Percentiles rank a stretch among this genome's conserved stretches.
Evolutionary conservation across 2,329 filamentous ascomycete genomes (phyloP).

Genomic region (Colletotrichum tropicale): DNA sequence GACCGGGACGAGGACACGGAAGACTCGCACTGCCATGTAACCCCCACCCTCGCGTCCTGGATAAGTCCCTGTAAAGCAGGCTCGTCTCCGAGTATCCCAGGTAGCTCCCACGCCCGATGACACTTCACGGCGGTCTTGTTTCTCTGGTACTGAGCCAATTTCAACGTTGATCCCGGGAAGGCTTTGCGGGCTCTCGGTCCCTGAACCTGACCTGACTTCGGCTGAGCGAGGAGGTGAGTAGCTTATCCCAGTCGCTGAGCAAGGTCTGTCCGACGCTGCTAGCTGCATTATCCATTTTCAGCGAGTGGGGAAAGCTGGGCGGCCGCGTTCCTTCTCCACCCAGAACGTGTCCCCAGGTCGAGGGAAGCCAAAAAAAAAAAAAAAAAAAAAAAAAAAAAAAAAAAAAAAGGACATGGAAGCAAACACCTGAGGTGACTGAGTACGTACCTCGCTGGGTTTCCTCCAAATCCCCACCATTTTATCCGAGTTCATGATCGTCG

Average conservation of each 20-base stretch:
- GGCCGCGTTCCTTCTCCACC: slow-evolving; percentile 2
- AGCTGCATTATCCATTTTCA: neutral
- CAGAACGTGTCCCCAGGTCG: slow-evolving; percentile 3
- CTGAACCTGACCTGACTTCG: neutral
- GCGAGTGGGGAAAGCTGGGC: neutral
- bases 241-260: neutral
- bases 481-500: slow-evolving; percentile 4
- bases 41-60: neutral
- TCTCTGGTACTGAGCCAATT: neutral
- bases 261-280: neutral
- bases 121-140: neutral
- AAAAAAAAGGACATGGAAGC: neutral
- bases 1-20: neutral
- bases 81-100: neutral
- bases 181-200: neutral
- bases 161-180: neutral
- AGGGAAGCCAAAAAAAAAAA: neutral
- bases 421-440: neutral
- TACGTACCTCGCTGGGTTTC: neutral
- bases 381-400: neutral
- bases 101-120: neutral
- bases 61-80: neutral
- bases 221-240: neutral
- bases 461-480: slow-evolving; percentile 1
- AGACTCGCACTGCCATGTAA: neutral